Evolutionary conservation across 2,329 filamentous ascomycete species (phyloP).

Genomic region (Colletotrichum sp.): DNA sequence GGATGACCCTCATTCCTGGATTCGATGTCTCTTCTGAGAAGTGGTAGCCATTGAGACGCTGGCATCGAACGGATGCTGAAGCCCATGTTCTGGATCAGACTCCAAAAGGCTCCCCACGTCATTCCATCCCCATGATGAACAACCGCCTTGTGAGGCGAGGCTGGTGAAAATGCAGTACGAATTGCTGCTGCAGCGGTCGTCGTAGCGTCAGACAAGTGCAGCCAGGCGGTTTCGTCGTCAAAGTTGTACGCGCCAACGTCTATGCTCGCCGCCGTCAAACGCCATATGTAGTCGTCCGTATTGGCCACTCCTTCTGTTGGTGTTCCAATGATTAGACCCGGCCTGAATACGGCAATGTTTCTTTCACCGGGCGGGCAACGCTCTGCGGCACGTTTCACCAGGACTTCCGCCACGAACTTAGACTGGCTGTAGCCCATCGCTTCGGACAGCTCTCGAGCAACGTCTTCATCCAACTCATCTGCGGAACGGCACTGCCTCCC

Average conservation of each 20-base stretch:
- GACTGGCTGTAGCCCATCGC: slow-evolving; percentile 27
- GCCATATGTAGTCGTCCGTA: slow-evolving; percentile 25
- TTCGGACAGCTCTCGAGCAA: background rate
- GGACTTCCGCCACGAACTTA: slow-evolving; percentile 26
- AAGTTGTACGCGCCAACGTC: slow-evolving; percentile 17
- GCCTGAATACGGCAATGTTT: background rate
- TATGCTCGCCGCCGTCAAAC: slow-evolving; percentile 19
- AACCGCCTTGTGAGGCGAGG: background rate
- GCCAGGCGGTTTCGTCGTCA: slow-evolving; percentile 4
- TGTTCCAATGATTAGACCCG: slow-evolving; percentile 25
- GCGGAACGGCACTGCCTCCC: background rate
- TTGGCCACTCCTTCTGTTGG: slow-evolving; percentile 26
- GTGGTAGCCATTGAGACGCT: background rate
- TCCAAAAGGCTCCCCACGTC: slow-evolving; percentile 9
- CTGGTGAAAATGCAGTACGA: background rate
- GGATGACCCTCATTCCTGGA: background rate
- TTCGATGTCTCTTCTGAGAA: background rate
- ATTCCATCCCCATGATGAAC: background rate
- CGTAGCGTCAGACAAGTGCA: background rate
- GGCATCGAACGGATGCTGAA: background rate
- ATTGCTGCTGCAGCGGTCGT: background rate
- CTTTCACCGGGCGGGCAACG: background rate
- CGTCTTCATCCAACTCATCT: background rate
- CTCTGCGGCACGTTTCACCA: slow-evolving; percentile 22
- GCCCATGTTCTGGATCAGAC: background rate